A percentile compares a stretch with the other conserved stretches of the same genome.
Conservation (phyloP, 495 filamentous ascomycete genomes). For the Parathielavia appendiculata region DNA sequence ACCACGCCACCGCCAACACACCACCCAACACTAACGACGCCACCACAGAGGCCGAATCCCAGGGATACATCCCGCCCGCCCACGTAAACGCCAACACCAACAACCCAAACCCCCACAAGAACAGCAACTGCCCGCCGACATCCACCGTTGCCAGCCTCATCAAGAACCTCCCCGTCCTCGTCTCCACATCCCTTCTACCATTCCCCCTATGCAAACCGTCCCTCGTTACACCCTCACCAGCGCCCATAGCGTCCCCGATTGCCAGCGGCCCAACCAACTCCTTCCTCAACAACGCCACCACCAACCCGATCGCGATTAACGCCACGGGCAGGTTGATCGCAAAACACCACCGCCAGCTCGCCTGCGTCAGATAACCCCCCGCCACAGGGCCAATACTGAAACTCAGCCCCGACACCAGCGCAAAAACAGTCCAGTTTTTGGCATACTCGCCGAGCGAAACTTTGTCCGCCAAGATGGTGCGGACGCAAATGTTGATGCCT, state of each 20-base stretch:
- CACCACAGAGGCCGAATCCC: constrained; percentile 46
- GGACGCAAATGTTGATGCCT: constrained; percentile 50
- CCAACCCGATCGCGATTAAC: constrained; percentile 34
- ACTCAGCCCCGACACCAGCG: constrained; percentile 44
- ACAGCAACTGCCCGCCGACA: constrained; percentile 50
- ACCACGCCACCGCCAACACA: constrained; percentile 43
- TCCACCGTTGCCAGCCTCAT: constrained; percentile 50
- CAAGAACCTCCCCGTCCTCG: constrained; percentile 23
- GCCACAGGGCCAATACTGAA: constrained; percentile 54
- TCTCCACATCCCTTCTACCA: neutral
- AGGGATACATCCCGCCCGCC: constrained; percentile 53
- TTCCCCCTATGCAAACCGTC: too few relatives aligned
- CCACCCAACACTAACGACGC: constrained; percentile 48
- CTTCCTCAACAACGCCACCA: constrained; percentile 39
- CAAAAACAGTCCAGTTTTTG: constrained; percentile 54
- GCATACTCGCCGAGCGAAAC: constrained; percentile 54
- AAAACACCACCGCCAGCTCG: constrained; percentile 57
- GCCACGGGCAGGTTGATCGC: constrained; percentile 51
- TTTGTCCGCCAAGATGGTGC: constrained; percentile 53
- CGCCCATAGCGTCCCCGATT: neutral
- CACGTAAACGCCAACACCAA: constrained; percentile 55
- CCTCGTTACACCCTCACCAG: too few relatives aligned
- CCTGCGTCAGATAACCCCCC: constrained; percentile 40
- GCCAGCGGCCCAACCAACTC: constrained; percentile 36
- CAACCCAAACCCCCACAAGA: constrained; percentile 55